Evolutionary conservation across 2,329 filamentous ascomycete genomes (phyloP).

Genomic region (Colletotrichum sojae): DNA sequence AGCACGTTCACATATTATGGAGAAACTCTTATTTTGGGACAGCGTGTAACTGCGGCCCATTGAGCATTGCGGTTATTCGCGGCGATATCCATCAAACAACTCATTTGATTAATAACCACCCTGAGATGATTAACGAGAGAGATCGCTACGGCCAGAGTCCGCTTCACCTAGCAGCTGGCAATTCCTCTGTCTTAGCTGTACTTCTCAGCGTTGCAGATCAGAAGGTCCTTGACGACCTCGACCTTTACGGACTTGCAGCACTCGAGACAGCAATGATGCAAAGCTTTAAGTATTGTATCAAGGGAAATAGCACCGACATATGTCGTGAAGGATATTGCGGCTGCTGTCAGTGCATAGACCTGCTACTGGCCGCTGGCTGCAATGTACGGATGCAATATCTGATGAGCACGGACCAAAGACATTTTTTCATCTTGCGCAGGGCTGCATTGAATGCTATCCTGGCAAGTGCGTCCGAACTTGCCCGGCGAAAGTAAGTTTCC

Average conservation of each 20-base stretch:
- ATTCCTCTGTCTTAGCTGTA: accelerated
- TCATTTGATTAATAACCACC: no score
- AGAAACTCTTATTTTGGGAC: no score
- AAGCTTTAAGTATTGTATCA: accelerated
- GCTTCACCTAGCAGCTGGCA: background rate
- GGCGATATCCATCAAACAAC: no score
- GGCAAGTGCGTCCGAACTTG: background rate
- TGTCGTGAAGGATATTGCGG: background rate
- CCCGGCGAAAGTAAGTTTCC: background rate
- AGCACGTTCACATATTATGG: no score
- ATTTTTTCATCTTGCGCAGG: no score
- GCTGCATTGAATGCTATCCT: no score
- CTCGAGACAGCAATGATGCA: background rate
- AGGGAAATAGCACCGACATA: accelerated
- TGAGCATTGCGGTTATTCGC: no score
- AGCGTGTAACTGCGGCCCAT: no score
- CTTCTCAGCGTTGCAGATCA: background rate
- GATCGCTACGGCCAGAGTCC: background rate
- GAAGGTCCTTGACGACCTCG: background rate
- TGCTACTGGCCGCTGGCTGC: background rate
- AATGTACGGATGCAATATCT: background rate
- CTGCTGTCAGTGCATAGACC: background rate
- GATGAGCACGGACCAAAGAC: no score
- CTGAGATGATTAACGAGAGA: no score
- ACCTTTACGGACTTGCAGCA: background rate